These are phyloP conservation scores for Phyllosticta capitalensis DNA, from an alignment of 2,329 filamentous ascomycete genomes.

Conservation along the genomic window DNA sequence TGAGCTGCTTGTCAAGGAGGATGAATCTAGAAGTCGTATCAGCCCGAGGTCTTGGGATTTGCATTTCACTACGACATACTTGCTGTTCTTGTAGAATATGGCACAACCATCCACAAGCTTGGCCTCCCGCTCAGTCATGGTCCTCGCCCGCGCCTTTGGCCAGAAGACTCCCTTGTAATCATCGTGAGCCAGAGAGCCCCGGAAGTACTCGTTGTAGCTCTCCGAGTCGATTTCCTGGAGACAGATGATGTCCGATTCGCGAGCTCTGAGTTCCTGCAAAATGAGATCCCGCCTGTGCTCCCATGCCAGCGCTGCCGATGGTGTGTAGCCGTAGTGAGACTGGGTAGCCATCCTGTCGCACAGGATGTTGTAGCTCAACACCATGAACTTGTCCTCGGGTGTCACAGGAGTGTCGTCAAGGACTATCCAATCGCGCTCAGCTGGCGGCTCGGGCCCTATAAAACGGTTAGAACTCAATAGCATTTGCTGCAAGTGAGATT, in stretches of 20 bases:
- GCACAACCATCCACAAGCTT: constrained; percentile 91
- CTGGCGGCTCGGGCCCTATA: constrained; percentile 63
- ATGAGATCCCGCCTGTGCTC: constrained; percentile 77
- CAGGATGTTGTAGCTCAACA: constrained; percentile 90
- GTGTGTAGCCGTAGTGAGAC: constrained; percentile 81
- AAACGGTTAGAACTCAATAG: neutral
- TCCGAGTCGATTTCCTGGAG: constrained; percentile 90
- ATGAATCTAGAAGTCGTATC: constrained; percentile 48
- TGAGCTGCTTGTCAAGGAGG: constrained; percentile 83
- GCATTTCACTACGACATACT: constrained; percentile 35
- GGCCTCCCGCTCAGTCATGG: constrained; percentile 83
- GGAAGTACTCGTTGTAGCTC: constrained; percentile 85
- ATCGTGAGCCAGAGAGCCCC: constrained; percentile 71
- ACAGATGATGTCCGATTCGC: constrained; percentile 82
- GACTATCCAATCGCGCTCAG: constrained; percentile 67
- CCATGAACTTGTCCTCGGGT: constrained; percentile 59
- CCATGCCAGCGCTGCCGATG: constrained; percentile 73
- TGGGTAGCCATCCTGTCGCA: constrained; percentile 88
- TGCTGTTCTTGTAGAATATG: constrained; percentile 91
- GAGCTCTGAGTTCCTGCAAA: constrained; percentile 66
- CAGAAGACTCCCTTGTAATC: constrained; percentile 94
- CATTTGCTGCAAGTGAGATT: neutral
- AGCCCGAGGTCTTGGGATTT: neutral
- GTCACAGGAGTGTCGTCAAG: constrained; percentile 49
- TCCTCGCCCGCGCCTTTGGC: constrained; percentile 81